Base-by-base conservation (phyloP, 345 rosid species). In the Eucalyptus urophylla region DNA sequence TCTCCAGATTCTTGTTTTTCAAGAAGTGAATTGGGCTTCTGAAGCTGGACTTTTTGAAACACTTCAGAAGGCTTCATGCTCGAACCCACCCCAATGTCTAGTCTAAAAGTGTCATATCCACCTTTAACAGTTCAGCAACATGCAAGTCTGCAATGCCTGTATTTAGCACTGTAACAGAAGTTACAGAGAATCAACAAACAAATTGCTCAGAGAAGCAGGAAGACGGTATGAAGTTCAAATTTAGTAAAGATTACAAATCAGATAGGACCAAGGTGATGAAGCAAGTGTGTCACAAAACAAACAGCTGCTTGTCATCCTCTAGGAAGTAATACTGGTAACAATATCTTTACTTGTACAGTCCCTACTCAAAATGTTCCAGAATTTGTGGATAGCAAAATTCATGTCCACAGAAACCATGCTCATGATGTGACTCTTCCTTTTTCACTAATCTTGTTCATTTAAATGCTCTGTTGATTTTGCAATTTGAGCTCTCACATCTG, bases 1-100 rank as follows among this genome's bases (percentile, higher is more conserved):
- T 94, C 98, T 92, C 92, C 97, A 65, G 91, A 92, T 33, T 92
- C 95, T 89, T 92, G 95, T 91, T 90, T 90, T 88, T 90, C 88
- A 49, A 60, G 54, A 87, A 86, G 88, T 60, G 50, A 90, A 51
- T 88, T 86, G 51, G 91, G 91, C 89, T 87, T 93, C 62, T 76
- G 83, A 89, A 69, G 89, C 89, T 88, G 47, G 24, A 72, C 76
- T 54, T 62, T 27, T 54, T 89, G 87, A 88, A 47, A 89, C 76
- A 87, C 90, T 43, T 60, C 62, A 72, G 51, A 80, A 22, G 86
- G 92, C 80, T 80, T 87, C 37, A 72, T 43, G 72, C 31, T 76
- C 47, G 12, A 76, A 76, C 47, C 83, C 29, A 76, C 9, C 47
- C 83, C 83, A 76, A 76, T 76, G 83, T 40, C 90, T 91, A 92